These are phyloP conservation scores for Mycena haematopus DNA, from an alignment of 768 basidiomycete species.

Conservation along the genomic window DNA sequence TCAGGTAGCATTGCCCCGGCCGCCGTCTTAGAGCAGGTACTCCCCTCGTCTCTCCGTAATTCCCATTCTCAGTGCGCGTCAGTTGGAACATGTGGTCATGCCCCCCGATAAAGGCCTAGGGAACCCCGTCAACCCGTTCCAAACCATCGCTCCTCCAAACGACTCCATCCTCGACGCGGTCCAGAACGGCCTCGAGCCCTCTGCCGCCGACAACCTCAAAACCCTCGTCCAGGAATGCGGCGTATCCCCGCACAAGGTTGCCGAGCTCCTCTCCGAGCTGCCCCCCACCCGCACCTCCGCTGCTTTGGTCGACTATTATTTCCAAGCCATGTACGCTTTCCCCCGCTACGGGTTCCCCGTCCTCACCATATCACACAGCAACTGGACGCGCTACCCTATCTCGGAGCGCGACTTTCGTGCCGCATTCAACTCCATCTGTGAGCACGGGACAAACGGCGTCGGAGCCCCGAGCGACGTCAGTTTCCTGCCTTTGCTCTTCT, in stretches of 20 bases:
- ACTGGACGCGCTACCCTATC: constrained; percentile 93
- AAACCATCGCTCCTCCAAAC: constrained; percentile 30
- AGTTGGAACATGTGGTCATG: constrained; percentile 64
- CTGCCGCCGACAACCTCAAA: constrained; percentile 83
- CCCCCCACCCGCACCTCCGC: constrained; percentile 80
- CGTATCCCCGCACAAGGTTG: constrained; percentile 87
- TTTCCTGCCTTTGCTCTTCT: constrained; percentile 91
- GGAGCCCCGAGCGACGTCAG: constrained; percentile 75
- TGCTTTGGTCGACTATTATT: constrained; percentile 84
- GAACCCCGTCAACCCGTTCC: not conserved
- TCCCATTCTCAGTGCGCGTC: constrained; percentile 16
- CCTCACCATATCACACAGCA: constrained; percentile 51
- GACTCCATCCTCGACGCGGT: constrained; percentile 48
- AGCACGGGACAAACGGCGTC: constrained; percentile 65
- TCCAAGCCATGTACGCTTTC: constrained; percentile 66
- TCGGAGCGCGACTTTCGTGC: constrained; percentile 83
- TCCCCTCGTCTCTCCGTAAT: constrained; percentile 12
- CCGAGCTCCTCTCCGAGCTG: constrained; percentile 87
- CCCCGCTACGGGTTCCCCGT: not conserved
- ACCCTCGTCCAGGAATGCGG: constrained; percentile 92
- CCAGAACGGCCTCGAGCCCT: constrained; percentile 53
- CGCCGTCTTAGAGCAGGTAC: constrained; percentile 80
- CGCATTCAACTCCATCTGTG: constrained; percentile 68
- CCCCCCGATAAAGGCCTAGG: constrained; percentile 34
- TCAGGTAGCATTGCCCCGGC: constrained; percentile 84